These are phyloP conservation scores for Aspergillus cavernicola DNA, from an alignment of 495 filamentous ascomycete genomes.

Conservation along the genomic window DNA sequence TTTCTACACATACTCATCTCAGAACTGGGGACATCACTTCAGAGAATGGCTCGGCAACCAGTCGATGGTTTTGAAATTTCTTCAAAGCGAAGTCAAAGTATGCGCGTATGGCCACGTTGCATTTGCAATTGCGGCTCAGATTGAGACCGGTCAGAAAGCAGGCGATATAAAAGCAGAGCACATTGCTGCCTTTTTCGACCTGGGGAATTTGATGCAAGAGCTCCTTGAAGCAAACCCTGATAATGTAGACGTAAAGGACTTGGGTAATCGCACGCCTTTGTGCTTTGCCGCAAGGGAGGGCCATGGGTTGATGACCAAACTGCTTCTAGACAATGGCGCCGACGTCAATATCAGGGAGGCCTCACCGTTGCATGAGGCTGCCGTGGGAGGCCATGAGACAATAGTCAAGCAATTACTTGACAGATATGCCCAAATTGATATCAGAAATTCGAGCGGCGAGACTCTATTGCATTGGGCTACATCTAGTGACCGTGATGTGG, in stretches of 20 bases:
- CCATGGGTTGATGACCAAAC: background rate
- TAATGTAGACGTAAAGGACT: too few relatives aligned
- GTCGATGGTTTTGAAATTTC: background rate
- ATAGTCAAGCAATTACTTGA: too few relatives aligned
- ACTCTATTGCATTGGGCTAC: background rate
- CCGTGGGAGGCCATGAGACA: too few relatives aligned
- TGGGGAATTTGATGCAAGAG: background rate
- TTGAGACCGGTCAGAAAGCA: background rate
- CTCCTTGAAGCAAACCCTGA: too few relatives aligned
- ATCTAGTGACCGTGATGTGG: too few relatives aligned
- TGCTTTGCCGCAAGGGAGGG: background rate
- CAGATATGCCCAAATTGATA: too few relatives aligned
- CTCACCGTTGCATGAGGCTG: too few relatives aligned
- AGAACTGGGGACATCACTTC: background rate
- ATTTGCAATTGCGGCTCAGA: background rate
- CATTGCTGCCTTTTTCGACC: too few relatives aligned
- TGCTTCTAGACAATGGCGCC: background rate
- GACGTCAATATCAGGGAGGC: background rate
- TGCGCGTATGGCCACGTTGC: too few relatives aligned
- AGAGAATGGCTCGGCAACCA: background rate
- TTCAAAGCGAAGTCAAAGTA: background rate
- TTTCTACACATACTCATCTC: background rate
- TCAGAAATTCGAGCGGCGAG: too few relatives aligned
- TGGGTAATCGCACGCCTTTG: background rate
- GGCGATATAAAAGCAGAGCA: too few relatives aligned